phyloP scores from a whole-genome alignment of 176 grass and related monocot species.

The Cenchrus fungigraminus region DNA sequence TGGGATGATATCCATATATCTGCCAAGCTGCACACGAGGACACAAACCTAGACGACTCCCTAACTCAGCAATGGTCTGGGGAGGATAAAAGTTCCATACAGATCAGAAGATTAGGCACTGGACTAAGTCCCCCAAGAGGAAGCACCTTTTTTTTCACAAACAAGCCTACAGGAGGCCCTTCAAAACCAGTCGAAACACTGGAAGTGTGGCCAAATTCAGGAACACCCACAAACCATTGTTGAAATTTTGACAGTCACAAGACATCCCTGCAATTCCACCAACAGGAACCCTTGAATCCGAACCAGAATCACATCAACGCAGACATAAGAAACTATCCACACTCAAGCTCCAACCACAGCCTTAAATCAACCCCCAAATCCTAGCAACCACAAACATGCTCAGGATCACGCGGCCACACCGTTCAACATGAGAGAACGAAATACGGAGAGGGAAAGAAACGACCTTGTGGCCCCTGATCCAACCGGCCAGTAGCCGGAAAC shows the following conservation, averaged over 20 bases:
- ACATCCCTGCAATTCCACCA: not conserved
- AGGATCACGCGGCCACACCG: constrained; percentile 2
- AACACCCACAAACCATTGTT: constrained; percentile 20
- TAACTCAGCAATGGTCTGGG: constrained; percentile 2
- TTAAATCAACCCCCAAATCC: not conserved
- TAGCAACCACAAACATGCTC: not conserved
- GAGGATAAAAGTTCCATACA: not conserved
- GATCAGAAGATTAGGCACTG: not conserved
- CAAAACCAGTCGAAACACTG: not conserved
- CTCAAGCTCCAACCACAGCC: not conserved
- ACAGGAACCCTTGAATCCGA: not conserved
- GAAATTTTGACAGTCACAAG: not conserved
- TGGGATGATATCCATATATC: not conserved
- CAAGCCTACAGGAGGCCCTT: not conserved
- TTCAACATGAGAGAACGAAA: not conserved
- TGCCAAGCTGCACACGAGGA: not conserved
- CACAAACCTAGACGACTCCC: not conserved
- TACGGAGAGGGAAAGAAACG: not conserved
- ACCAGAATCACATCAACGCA: not conserved
- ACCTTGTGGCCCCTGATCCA: constrained; percentile 35
- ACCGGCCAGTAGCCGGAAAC: constrained; percentile 40
- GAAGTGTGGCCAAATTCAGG: not conserved
- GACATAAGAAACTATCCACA: not conserved
- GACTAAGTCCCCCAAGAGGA: not conserved
- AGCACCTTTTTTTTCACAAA: not conserved